Percentiles rank a stretch among this genome's conserved stretches.
phyloP scores from a whole-genome alignment of 169 alveolate species.

The Eimeria praecox region DNA sequence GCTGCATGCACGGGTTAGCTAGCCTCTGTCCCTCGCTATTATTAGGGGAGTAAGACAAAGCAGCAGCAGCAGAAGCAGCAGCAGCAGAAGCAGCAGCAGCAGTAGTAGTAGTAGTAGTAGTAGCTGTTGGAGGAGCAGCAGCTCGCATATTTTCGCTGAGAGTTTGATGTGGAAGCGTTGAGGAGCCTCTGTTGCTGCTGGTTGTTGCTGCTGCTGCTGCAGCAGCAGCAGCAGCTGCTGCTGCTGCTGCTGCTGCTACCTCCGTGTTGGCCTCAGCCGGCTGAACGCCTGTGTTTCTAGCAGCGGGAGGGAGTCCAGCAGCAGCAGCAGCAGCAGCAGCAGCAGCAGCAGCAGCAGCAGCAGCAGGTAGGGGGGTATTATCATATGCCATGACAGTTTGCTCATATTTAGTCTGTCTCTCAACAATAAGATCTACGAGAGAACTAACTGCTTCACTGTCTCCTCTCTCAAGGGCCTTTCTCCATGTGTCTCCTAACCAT shows the following conservation, averaged over 20 bases:
- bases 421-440: slow-evolving; percentile 12
- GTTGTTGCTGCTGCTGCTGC: neutral
- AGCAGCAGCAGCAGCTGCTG: neutral
- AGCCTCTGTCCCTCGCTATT: neutral
- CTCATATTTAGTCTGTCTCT: slow-evolving; percentile 20
- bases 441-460: slow-evolving; percentile 41
- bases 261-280: no score
- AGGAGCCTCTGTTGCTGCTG: neutral
- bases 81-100: slow-evolving; percentile 15
- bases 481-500: slow-evolving; percentile 51
- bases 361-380: neutral
- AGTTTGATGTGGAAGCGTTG: neutral
- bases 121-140: neutral
- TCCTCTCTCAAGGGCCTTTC: slow-evolving; percentile 19
- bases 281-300: no score
- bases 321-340: slow-evolving; percentile 25
- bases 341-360: neutral
- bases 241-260: slow-evolving; percentile 9
- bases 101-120: neutral
- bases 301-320: no score
- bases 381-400: slow-evolving; percentile 1
- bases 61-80: neutral
- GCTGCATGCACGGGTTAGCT: neutral
- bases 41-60: neutral
- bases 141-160: neutral